Conservation (phyloP, 176 grass and related monocot genomes). For the Triticum turgidum region DNA sequence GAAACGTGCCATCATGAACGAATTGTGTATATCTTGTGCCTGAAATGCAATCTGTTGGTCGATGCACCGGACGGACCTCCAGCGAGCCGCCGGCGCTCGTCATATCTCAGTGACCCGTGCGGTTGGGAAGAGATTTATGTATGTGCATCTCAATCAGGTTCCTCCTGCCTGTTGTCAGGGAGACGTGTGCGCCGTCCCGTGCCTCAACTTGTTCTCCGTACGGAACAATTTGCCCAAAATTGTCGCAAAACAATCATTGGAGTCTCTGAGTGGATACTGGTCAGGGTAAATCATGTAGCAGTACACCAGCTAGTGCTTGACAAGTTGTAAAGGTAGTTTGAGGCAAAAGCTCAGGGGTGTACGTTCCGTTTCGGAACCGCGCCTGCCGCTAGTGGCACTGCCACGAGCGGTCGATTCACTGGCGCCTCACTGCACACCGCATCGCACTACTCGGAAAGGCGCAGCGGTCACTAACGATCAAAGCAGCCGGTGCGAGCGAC, state of each 20-base stretch:
- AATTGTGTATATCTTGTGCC: background rate
- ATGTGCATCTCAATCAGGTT: no score
- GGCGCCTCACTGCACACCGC: background rate
- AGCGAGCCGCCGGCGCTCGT: background rate
- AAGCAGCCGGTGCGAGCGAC: background rate
- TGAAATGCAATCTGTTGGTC: background rate
- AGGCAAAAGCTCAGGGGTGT: background rate
- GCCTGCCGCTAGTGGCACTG: no score
- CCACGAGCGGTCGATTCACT: background rate
- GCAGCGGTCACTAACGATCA: background rate
- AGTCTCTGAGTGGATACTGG: background rate
- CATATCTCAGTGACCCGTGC: background rate
- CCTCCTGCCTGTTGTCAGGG: no score
- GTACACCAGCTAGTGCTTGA: background rate
- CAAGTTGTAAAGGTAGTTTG: background rate
- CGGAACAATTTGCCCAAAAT: background rate
- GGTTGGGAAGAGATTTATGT: background rate
- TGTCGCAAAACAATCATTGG: background rate
- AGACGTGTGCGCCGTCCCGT: no score
- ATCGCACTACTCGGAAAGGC: conserved; percentile 9
- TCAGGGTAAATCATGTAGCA: background rate
- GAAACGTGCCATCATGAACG: background rate
- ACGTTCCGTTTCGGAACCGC: no score
- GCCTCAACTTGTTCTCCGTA: background rate
- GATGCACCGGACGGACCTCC: background rate